Base-by-base conservation (phyloP, 1,139 yeast genomes). In the Wickerhamiella infanticola region DNA sequence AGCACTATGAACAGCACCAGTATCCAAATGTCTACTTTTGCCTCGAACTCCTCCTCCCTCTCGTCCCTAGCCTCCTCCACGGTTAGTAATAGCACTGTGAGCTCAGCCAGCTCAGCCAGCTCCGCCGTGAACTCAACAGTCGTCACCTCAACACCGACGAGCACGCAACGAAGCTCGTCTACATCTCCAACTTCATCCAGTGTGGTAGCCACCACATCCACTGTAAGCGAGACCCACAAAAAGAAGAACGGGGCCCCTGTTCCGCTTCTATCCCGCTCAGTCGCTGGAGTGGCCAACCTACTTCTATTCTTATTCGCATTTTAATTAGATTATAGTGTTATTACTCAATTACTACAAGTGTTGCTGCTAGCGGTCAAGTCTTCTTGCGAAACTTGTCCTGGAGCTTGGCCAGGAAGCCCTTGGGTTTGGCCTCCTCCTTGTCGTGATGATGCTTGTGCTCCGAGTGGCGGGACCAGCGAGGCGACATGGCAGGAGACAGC, bases 401-500 rank as follows among this genome's bases (percentile, higher is more conserved):
- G 25, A 52, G 41, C 45, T 50, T 50, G 51, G 52, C 51, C 37
- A 54, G 24, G 48, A 52, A 52, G 26, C 45, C 51, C 47, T 53
- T 54, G 39, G 52, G 39, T 35, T 24, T 8, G n/a, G 36, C 42
- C 31, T 50, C 47, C n/a, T 43, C 33, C 35, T 47, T 46, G 38
- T 48, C 42, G 24, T 35, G 37, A 27, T 45, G 45, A 29, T 44
- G 41, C 5, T 40, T 26, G 11, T 43, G 40, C 24, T 24, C 26
- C 23, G 45, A 37, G 27, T 37, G 27, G 31, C 43, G 44, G 18
- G 57, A 54, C 57, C 57, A 54, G 36, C 53, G 46, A 25, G 57
- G 57, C 48, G 47, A 53, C 58, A 45, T 58, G 40, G 44, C 55
- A 3, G 55, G 55, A 1, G 55, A 51, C 40, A 52, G 47, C 24